Evolutionary conservation across 1,284 basidiomycete species (phyloP).

Genomic region (Cutaneotrichosporon arboriforme): DNA sequence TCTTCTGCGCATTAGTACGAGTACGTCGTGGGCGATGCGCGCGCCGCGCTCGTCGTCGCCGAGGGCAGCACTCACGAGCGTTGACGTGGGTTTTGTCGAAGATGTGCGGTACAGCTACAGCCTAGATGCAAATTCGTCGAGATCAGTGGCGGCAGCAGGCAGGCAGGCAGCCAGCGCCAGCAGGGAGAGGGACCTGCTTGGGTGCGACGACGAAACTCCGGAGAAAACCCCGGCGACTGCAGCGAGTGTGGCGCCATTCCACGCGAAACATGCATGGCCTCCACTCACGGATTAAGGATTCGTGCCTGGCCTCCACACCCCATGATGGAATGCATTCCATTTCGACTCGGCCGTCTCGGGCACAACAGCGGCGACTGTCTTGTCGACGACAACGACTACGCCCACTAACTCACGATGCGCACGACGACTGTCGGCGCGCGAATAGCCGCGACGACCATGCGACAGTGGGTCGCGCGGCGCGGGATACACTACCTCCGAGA

Average conservation of each 20-base stretch:
- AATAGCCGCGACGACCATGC: too few relatives aligned
- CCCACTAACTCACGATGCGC: too few relatives aligned
- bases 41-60: neutral
- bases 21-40: neutral
- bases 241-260: neutral
- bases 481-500: conserved; percentile 28
- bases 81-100: conserved; percentile 19
- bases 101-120: neutral
- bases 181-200: too few relatives aligned
- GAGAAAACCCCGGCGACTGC: neutral
- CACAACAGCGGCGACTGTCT: too few relatives aligned
- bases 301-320: too few relatives aligned
- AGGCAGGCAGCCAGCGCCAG: neutral
- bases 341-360: too few relatives aligned
- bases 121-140: conserved; percentile 4
- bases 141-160: too few relatives aligned
- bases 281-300: too few relatives aligned
- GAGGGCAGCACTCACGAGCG: conserved; percentile 11
- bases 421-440: too few relatives aligned
- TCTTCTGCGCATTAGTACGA: neutral
- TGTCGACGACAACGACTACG: too few relatives aligned
- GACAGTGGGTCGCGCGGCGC: neutral
- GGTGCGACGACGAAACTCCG: neutral
- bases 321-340: too few relatives aligned
- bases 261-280: too few relatives aligned